phyloP scores from a whole-genome alignment of 306 rosid species.

The Ochetophila trinervis region DNA sequence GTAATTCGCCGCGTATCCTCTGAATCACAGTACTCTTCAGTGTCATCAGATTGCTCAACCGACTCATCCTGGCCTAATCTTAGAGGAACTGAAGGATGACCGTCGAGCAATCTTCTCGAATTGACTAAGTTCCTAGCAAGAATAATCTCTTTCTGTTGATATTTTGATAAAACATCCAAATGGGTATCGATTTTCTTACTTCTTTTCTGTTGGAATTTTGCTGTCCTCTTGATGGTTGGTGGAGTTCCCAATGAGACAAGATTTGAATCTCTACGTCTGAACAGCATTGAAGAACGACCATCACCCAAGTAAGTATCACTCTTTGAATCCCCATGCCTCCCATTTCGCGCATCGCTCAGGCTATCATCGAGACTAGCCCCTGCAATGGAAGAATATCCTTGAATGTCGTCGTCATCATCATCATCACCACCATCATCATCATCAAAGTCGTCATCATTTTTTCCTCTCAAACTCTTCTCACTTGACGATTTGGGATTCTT shows the following conservation, averaged over 20 bases:
- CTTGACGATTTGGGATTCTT: constrained; percentile 58
- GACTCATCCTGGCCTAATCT: constrained; percentile 48
- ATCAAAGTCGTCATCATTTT: constrained; percentile 21
- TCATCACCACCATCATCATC: constrained; percentile 38
- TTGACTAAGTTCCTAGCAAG: constrained; percentile 38
- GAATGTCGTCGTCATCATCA: constrained; percentile 26
- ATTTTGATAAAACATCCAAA: constrained; percentile 46
- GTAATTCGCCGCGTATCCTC: constrained; percentile 52
- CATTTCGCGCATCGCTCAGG: constrained; percentile 67
- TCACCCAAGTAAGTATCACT: constrained; percentile 49
- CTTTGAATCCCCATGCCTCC: constrained; percentile 44
- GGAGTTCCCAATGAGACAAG: constrained; percentile 37
- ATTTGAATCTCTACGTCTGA: constrained; percentile 49
- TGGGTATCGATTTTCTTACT: constrained; percentile 44
- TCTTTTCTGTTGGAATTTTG: too few relatives aligned
- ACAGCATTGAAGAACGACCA: constrained; percentile 43
- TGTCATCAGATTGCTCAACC: constrained; percentile 66
- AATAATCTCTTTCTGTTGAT: constrained; percentile 38
- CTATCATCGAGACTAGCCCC: constrained; percentile 58
- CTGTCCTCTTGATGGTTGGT: constrained; percentile 24
- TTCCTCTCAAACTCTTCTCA: constrained; percentile 34
- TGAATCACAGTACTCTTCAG: constrained; percentile 60
- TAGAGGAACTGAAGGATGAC: constrained; percentile 35
- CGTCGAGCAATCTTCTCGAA: constrained; percentile 42
- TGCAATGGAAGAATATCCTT: constrained; percentile 47